Conservation (phyloP, 2,329 filamentous ascomycete genomes). For the Clonostachys chloroleuca region DNA sequence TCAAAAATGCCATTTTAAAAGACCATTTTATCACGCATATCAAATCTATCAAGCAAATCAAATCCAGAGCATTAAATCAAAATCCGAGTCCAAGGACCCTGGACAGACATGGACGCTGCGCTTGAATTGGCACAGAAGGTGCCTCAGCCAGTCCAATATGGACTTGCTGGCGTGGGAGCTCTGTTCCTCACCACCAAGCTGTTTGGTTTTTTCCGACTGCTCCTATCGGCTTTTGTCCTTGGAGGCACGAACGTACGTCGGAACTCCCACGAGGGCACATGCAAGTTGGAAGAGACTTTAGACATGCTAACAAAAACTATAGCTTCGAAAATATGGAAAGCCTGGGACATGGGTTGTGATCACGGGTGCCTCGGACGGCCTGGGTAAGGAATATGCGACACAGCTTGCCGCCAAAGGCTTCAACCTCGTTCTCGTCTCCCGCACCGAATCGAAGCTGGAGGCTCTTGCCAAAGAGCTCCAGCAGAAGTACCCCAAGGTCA, state of each 20-base stretch:
- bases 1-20: too few species aligned
- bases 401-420: slow-evolving; percentile 90
- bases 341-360: slow-evolving; percentile 92
- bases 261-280: background rate
- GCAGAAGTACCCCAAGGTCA: slow-evolving; percentile 60
- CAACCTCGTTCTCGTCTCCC: slow-evolving; percentile 92
- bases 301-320: slow-evolving; percentile 1
- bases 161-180: slow-evolving; percentile 51
- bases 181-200: slow-evolving; percentile 52
- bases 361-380: slow-evolving; percentile 91
- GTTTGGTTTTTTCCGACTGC: slow-evolving; percentile 53
- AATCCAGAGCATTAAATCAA: too few species aligned
- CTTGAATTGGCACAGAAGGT: slow-evolving; percentile 21
- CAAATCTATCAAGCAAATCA: too few species aligned
- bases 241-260: slow-evolving; percentile 53
- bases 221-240: slow-evolving; percentile 66
- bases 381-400: slow-evolving; percentile 92
- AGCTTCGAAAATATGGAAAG: slow-evolving; percentile 88
- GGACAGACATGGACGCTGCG: slow-evolving; percentile 16
- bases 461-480: slow-evolving; percentile 72
- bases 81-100: background rate
- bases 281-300: background rate
- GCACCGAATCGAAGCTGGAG: slow-evolving; percentile 88
- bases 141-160: slow-evolving; percentile 39
- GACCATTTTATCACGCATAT: too few species aligned